Percentiles rank a stretch among this genome's conserved stretches.
Conservation (phyloP, 305 asterid genomes). For the Rubia peregrina region DNA sequence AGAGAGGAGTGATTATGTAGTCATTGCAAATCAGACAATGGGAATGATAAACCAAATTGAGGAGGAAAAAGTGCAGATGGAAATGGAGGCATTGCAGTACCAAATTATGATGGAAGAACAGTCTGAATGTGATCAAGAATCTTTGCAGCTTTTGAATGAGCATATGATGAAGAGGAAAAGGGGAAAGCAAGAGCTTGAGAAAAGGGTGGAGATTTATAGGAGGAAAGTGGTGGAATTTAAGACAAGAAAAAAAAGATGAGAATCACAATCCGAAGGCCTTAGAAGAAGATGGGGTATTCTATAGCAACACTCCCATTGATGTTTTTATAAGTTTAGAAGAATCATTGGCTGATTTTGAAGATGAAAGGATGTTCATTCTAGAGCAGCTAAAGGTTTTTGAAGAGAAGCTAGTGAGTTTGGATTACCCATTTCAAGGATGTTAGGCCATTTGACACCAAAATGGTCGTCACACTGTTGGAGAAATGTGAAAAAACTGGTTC, state of each 20-base stretch:
- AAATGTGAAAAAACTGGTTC: too few relatives aligned
- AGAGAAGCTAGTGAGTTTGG: constrained; percentile 62
- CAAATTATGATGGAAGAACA: constrained; percentile 99
- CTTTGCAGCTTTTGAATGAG: constrained; percentile 81
- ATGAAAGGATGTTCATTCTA: constrained; percentile 71
- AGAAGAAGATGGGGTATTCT: constrained; percentile 45
- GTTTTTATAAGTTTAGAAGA: constrained; percentile 63
- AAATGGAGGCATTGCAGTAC: constrained; percentile 95
- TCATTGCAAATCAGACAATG: constrained; percentile 90
- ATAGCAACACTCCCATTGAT: constrained; percentile 48
- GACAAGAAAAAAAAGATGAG: constrained; percentile 54
- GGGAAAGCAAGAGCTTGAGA: constrained; percentile 80
- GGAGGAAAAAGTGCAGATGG: constrained; percentile 95
- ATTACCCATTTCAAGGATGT: constrained; percentile 39
- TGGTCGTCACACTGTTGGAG: constrained; percentile 24
- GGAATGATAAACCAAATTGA: constrained; percentile 94
- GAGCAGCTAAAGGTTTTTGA: constrained; percentile 81
- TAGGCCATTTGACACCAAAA: constrained; percentile 20
- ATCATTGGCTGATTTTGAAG: constrained; percentile 82
- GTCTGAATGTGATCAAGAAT: constrained; percentile 95
- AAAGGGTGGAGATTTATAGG: constrained; percentile 47
- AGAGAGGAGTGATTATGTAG: constrained; percentile 85
- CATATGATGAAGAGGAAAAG: constrained; percentile 88
- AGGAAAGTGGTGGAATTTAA: constrained; percentile 69
- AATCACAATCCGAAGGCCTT: constrained; percentile 46